Evolutionary conservation across 106 monocot species (phyloP).

Genomic region (Gastrodia elata): DNA sequence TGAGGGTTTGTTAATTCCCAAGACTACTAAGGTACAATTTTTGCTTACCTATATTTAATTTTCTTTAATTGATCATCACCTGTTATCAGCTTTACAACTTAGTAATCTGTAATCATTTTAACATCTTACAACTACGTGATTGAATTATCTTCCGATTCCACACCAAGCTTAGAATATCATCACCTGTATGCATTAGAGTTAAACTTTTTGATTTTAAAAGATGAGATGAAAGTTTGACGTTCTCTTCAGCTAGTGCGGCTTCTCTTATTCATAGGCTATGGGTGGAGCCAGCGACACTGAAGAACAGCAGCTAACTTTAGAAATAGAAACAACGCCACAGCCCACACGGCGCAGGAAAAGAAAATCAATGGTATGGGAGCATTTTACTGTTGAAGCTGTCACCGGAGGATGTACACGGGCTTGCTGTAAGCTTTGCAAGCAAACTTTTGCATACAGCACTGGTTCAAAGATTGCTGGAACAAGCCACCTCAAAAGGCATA

Average conservation of each 20-base stretch:
- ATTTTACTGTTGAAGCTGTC: conserved; percentile 75
- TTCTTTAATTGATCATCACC: background rate
- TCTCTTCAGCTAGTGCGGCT: background rate
- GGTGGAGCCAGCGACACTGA: conserved; percentile 38
- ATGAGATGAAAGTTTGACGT: background rate
- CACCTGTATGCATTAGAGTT: background rate
- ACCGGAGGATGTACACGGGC: conserved; percentile 56
- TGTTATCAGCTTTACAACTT: background rate
- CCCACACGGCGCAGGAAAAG: conserved; percentile 50
- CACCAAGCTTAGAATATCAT: background rate
- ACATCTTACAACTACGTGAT: background rate
- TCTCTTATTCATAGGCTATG: conserved; percentile 20
- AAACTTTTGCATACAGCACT: conserved; percentile 83
- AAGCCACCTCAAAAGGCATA: conserved; percentile 91
- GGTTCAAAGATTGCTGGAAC: conserved; percentile 88
- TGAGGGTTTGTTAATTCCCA: no score
- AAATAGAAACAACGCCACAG: conserved; percentile 35
- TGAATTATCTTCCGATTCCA: background rate
- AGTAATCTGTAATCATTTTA: background rate
- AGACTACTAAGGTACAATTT: background rate
- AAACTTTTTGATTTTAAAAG: background rate
- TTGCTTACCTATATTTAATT: background rate
- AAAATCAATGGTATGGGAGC: conserved; percentile 90
- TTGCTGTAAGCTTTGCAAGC: conserved; percentile 89
- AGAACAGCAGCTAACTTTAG: conserved; percentile 14